Percentiles rank a stretch among this genome's conserved stretches.
Evolutionary conservation across 2,329 filamentous ascomycete species (phyloP).

Genomic region (Neonectria punicea): DNA sequence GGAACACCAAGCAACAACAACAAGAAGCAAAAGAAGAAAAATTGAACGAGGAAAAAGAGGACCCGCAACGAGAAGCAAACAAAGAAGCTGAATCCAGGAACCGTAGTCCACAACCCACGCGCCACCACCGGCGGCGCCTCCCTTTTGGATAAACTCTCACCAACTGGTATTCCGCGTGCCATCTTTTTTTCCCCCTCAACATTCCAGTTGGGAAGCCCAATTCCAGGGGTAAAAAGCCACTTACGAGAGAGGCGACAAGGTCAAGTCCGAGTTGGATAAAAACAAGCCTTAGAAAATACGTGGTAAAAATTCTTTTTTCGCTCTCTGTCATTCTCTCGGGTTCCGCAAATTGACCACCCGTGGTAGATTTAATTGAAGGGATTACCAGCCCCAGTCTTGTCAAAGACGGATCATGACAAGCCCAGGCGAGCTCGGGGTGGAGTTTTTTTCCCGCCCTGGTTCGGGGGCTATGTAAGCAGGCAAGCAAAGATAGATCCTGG

Average conservation of each 20-base stretch:
- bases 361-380: constrained; percentile 10
- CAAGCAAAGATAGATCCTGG: not conserved
- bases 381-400: constrained; percentile 8
- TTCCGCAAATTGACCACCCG: constrained; percentile 12
- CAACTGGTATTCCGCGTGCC: constrained; percentile 5
- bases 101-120: not conserved
- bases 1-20: not conserved
- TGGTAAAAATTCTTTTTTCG: too few species aligned
- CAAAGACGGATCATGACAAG: not conserved
- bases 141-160: constrained; percentile 5
- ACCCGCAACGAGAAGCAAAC: not conserved
- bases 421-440: not conserved
- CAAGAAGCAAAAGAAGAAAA: not conserved
- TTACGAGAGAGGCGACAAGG: not conserved
- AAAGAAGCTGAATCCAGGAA: constrained; percentile 10
- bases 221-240: constrained; percentile 3
- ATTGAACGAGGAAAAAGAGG: not conserved
- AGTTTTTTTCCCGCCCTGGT: not conserved
- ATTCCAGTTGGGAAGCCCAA: constrained; percentile 2
- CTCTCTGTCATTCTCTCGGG: not conserved
- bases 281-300: constrained; percentile 5
- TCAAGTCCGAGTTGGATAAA: not conserved
- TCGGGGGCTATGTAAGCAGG: not conserved
- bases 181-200: not conserved
- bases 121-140: constrained; percentile 1